These are phyloP conservation scores for Fennellomyces sp. DNA, from an alignment of 371 early-diverging fungal genomes.

Conservation along the genomic window DNA sequence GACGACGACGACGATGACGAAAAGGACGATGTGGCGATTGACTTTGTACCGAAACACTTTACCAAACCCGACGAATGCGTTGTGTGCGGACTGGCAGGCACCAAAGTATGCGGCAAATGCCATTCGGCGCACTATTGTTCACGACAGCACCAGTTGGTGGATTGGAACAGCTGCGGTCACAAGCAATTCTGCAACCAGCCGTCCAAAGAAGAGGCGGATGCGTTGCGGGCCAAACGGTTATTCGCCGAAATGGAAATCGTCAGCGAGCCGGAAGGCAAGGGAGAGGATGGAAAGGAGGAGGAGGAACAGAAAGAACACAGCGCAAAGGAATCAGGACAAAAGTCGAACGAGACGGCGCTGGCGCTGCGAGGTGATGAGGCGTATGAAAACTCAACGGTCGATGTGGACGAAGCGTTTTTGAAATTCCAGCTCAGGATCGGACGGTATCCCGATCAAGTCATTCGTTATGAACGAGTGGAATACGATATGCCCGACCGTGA, in stretches of 20 bases:
- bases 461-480: conserved; percentile 82
- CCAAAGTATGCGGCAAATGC: conserved; percentile 83
- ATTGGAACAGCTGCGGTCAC: conserved; percentile 84
- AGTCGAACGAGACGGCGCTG: conserved; percentile 21
- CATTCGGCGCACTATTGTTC: conserved; percentile 77
- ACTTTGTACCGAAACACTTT: conserved; percentile 36
- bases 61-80: conserved; percentile 37
- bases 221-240: conserved; percentile 32
- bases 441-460: conserved; percentile 82
- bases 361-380: conserved; percentile 71
- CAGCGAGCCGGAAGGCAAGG: conserved; percentile 69
- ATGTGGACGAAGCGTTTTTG: conserved; percentile 91
- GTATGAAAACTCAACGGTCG: conserved; percentile 77
- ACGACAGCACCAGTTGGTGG: conserved; percentile 80
- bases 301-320: conserved; percentile 41
- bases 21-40: conserved; percentile 12
- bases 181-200: conserved; percentile 62
- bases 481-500: conserved; percentile 60
- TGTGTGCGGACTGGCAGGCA: conserved; percentile 81
- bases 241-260: conserved; percentile 80
- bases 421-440: conserved; percentile 88
- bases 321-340: conserved; percentile 28
- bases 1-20: conserved; percentile 37
- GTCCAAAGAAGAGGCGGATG: conserved; percentile 21
- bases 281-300: conserved; percentile 53